Evolutionary conservation across 352 stramenopile genomes (phyloP), one percentile per base, ranked within the genome.

Genomic region (Plasmopara halstedii): DNA sequence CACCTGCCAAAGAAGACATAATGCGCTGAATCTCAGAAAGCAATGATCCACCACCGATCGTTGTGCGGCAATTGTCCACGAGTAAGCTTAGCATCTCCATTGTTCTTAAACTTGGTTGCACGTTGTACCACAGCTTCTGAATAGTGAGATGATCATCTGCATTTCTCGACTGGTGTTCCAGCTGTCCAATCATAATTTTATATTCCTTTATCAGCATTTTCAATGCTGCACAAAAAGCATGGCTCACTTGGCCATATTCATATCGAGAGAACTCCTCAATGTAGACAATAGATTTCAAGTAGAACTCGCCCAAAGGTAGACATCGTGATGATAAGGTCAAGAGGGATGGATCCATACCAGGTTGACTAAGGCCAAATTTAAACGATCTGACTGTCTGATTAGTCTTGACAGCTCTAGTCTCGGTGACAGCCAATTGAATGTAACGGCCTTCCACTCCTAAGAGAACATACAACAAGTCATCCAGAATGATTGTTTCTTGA

Each of bases 161-260:
- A 42, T 39, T 50, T 31, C 81, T 77, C 58, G 83, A 68, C 44
- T 85, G 73, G 25, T 84, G 67, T 56, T 98, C 90, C 6, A 98
- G 56, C 44, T 96, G 85, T 1, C 75, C 77, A 22, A 97, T 76
- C 58, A 97, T 94, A 27, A 89, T 82, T 33, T 86, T 83, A 64
- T 97, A 98, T 52, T 98, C 90, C 49, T 94, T 87, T 26, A 98
- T 42, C 11, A 97, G 60, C 5, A 74, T 63, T 51, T 97, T 95
- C 8, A 98, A 63, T 9, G 85, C 87, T 22, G 94, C 93, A 32
- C 86, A 95, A 40, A 98, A 85, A 7, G 92, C 88, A 62, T 97
- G 94, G 29, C 88, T 96, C 9, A 98, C 87, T 65, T 91, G 78
- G 0, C 94, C 94, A 53, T 95, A 96, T 62, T 98, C 93, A 48